Percentiles rank a stretch among this genome's conserved stretches.
phyloP scores from a whole-genome alignment of 163 green algal genomes.

The Scenedesmus sp. region DNA sequence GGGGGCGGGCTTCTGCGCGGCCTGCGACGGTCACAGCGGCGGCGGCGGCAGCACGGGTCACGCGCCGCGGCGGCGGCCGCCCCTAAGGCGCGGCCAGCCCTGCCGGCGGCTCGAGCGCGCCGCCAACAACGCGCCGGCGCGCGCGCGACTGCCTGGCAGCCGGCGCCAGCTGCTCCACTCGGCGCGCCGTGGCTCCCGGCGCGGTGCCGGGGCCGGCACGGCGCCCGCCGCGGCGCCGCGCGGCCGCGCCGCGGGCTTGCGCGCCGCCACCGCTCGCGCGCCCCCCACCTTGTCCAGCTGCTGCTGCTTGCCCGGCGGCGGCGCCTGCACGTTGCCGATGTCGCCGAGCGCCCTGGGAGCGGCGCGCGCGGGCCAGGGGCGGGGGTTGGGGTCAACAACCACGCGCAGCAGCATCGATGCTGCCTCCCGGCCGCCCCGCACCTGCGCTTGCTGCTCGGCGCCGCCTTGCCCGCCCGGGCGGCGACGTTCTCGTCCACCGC shows the following conservation, averaged over 20 bases:
- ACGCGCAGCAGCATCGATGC: not conserved
- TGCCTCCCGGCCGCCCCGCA: not conserved
- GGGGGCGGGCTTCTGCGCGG: not conserved
- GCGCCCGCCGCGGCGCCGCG: not conserved
- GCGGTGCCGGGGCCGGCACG: not conserved
- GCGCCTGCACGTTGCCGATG: slow-evolving; percentile 29
- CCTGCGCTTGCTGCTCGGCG: slow-evolving; percentile 24
- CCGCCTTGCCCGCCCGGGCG: no score
- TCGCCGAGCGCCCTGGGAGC: slow-evolving; percentile 15
- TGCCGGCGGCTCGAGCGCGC: not conserved
- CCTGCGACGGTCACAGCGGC: not conserved
- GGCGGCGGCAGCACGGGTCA: not conserved
- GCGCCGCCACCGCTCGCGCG: not conserved
- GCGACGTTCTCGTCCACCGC: no score
- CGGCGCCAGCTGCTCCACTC: not conserved
- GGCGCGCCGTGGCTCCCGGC: no score
- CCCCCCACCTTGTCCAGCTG: slow-evolving; percentile 26
- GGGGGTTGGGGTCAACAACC: not conserved
- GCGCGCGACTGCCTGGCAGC: not conserved
- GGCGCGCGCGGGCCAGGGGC: not conserved
- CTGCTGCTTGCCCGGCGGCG: not conserved
- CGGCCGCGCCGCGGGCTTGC: not conserved
- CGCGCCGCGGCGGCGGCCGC: no score
- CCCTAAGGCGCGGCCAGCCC: not conserved
- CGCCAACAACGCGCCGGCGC: not conserved